These are phyloP conservation scores for Phenoliferia sp. DNA, from an alignment of 1,284 basidiomycete genomes.

Conservation along the genomic window DNA sequence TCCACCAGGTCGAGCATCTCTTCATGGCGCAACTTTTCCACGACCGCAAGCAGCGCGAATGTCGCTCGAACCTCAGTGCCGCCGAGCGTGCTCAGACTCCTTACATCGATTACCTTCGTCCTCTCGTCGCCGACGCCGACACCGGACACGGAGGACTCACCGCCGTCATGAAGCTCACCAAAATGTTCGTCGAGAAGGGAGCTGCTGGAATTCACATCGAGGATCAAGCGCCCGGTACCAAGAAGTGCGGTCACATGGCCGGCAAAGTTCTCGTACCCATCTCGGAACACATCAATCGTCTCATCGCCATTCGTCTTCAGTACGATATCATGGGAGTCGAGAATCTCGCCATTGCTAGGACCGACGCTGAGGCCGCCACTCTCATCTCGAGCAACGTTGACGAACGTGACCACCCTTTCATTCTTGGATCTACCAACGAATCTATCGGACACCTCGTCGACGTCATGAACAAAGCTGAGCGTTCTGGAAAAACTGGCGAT, in stretches of 20 bases:
- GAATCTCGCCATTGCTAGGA: slow-evolving; percentile 69
- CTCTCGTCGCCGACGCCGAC: slow-evolving; percentile 48
- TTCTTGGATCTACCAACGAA: slow-evolving; percentile 84
- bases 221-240: slow-evolving; percentile 69
- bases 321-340: slow-evolving; percentile 75
- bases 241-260: slow-evolving; percentile 61
- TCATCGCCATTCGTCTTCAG: slow-evolving; percentile 69
- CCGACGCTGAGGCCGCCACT: slow-evolving; percentile 75
- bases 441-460: slow-evolving; percentile 60
- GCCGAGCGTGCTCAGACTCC: slow-evolving; percentile 51
- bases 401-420: slow-evolving; percentile 91
- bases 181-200: slow-evolving; percentile 68
- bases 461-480: slow-evolving; percentile 80
- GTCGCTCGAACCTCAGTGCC: slow-evolving; percentile 58
- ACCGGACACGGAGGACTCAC: slow-evolving; percentile 59
- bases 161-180: slow-evolving; percentile 67
- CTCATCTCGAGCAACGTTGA: slow-evolving; percentile 96
- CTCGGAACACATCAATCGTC: slow-evolving; percentile 71
- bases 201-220: slow-evolving; percentile 62
- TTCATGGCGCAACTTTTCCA: slow-evolving; percentile 61
- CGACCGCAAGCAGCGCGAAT: slow-evolving; percentile 53
- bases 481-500: slow-evolving; percentile 69
- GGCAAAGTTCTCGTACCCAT: slow-evolving; percentile 66
- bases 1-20: slow-evolving; percentile 51
- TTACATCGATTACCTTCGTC: slow-evolving; percentile 44